These are phyloP conservation scores for Claviceps africana DNA, from an alignment of 2,329 filamentous ascomycete species.

Conservation along the genomic window DNA sequence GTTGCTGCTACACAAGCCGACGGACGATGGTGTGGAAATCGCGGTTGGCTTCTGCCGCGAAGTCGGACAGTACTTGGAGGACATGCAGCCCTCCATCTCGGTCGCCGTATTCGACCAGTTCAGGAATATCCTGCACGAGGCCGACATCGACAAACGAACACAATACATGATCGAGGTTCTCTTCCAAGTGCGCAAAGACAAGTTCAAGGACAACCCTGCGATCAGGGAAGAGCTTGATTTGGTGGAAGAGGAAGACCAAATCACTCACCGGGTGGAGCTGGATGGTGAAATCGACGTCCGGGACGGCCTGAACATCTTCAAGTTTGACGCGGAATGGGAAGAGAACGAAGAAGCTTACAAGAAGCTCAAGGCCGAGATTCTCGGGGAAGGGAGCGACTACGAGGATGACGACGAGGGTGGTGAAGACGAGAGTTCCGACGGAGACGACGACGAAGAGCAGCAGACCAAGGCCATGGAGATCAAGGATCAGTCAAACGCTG, in stretches of 20 bases:
- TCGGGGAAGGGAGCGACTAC: constrained; percentile 82
- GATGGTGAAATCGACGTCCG: constrained; percentile 76
- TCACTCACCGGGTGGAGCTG: constrained; percentile 73
- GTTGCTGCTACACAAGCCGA: constrained; percentile 85
- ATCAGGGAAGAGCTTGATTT: constrained; percentile 87
- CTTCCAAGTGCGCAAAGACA: constrained; percentile 91
- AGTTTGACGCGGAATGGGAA: constrained; percentile 80
- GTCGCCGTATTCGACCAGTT: constrained; percentile 93
- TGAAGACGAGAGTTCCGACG: constrained; percentile 55
- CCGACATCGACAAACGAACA: constrained; percentile 93
- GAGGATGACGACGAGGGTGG: constrained; percentile 50
- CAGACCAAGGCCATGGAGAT: constrained; percentile 82
- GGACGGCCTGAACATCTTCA: constrained; percentile 89
- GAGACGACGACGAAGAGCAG: constrained; percentile 59
- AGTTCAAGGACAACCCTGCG: constrained; percentile 87
- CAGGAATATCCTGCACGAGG: constrained; percentile 86
- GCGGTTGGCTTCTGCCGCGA: constrained; percentile 87
- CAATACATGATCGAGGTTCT: constrained; percentile 99
- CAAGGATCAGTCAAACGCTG: constrained; percentile 93
- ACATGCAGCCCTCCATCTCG: constrained; percentile 82
- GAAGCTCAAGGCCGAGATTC: constrained; percentile 79
- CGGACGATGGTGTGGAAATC: constrained; percentile 95
- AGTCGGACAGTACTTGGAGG: constrained; percentile 85
- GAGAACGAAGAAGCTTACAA: constrained; percentile 83
- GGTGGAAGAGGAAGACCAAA: constrained; percentile 95